Evolutionary conservation across 2,329 filamentous ascomycete species (phyloP).

Genomic region (Fusarium lateritium): DNA sequence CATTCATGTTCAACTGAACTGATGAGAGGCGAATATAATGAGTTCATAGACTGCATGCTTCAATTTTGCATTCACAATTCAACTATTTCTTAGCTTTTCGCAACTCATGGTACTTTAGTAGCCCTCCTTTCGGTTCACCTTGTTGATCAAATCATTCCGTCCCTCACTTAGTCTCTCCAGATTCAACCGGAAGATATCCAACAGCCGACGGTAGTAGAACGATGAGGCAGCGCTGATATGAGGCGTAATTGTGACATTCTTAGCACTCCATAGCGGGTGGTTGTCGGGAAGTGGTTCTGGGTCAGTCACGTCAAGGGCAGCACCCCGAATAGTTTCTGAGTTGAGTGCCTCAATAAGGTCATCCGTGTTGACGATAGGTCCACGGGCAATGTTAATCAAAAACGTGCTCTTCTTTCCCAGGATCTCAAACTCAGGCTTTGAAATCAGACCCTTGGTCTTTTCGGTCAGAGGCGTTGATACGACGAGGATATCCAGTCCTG

Average conservation of each 20-base stretch:
- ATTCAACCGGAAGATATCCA: constrained; percentile 61
- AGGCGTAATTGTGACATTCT: constrained; percentile 76
- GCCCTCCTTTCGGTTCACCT: constrained; percentile 56
- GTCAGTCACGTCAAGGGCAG: constrained; percentile 84
- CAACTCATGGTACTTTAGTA: constrained; percentile 43
- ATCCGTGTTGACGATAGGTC: constrained; percentile 62
- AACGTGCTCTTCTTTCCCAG: constrained; percentile 67
- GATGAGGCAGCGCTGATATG: constrained; percentile 63
- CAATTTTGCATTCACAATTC: background rate
- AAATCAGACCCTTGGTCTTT: constrained; percentile 66
- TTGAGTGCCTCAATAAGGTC: constrained; percentile 75
- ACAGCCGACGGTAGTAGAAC: constrained; percentile 57
- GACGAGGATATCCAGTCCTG: constrained; percentile 67
- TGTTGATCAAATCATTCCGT: constrained; percentile 57
- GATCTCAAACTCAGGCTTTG: constrained; percentile 63
- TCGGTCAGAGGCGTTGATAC: constrained; percentile 66
- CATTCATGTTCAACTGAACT: too few species aligned
- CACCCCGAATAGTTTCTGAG: constrained; percentile 66
- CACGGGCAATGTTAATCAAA: constrained; percentile 80
- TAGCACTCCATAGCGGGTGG: constrained; percentile 77
- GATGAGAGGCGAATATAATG: too few species aligned
- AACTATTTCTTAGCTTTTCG: background rate
- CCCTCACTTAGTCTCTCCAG: constrained; percentile 57
- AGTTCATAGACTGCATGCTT: too few species aligned
- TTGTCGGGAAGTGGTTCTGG: constrained; percentile 81